These are phyloP conservation scores for Escovopsis sp. DNA, from an alignment of 2,329 filamentous ascomycete genomes.

Conservation along the genomic window DNA sequence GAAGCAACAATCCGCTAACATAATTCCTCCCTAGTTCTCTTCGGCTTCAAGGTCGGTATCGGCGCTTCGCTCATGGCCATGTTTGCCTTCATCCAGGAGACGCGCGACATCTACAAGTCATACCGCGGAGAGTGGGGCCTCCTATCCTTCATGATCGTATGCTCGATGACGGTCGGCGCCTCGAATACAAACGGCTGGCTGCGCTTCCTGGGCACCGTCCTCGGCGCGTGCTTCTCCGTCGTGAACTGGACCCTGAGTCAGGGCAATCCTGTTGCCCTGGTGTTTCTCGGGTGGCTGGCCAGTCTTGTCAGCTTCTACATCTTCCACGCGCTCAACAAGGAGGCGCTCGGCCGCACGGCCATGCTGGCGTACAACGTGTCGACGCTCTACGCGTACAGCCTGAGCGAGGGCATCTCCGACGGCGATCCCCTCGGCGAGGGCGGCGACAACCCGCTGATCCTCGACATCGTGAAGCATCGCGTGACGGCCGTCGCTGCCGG, in stretches of 20 bases:
- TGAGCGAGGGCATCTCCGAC: constrained; percentile 59
- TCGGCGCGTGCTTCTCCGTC: constrained; percentile 61
- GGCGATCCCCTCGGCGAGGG: constrained; percentile 72
- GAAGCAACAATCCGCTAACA: neutral
- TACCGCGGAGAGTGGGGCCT: constrained; percentile 95
- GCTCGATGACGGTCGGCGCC: constrained; percentile 85
- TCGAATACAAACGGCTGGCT: constrained; percentile 79
- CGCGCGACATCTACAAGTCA: constrained; percentile 60
- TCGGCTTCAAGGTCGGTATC: constrained; percentile 77
- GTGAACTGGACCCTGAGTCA: constrained; percentile 60
- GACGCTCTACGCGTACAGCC: constrained; percentile 76
- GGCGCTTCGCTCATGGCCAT: constrained; percentile 74
- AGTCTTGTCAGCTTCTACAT: constrained; percentile 71
- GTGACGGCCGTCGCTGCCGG: constrained; percentile 69
- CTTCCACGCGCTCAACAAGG: constrained; percentile 64
- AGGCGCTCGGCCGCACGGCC: constrained; percentile 78
- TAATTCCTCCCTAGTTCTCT: constrained; percentile 31
- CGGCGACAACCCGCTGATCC: constrained; percentile 63
- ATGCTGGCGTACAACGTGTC: constrained; percentile 88
- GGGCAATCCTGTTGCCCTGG: constrained; percentile 56
- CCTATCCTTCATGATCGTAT: constrained; percentile 88
- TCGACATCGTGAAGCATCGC: constrained; percentile 70
- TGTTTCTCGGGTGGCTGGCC: constrained; percentile 64
- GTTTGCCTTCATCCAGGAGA: constrained; percentile 62
- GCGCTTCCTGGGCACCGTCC: constrained; percentile 66